Base-by-base conservation (phyloP, 805 yeast genomes). In the Schwanniomyces polymorphus region DNA sequence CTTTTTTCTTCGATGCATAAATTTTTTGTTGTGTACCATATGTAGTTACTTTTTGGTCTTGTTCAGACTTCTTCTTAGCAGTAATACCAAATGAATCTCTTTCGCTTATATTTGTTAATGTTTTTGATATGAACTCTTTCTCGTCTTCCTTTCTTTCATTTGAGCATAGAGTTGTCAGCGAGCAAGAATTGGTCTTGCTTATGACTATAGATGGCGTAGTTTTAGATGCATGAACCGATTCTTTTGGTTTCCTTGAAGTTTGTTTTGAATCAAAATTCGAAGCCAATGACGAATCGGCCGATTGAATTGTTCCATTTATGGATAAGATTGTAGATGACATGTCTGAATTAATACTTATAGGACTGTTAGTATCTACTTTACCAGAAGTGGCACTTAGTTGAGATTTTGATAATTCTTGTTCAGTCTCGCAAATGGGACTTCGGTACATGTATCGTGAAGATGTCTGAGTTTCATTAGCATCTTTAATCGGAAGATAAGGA, bases 301-400 rank as follows among this genome's bases (percentile, higher is more conserved):
- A 62, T 29, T 58, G 67, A 11, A 59, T 51, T 1, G 70, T 63
- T 9, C 63, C 65, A 43, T 48, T 60, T 17, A 60, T 55, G 2
- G 69, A 65, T 21, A 63, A 53, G 12, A 63, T 57, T 17, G 67
- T 58, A 5, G 68, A 60, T n/a, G 66, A 60, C 5, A 58, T 49
- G 31, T 59, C 68, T 1, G 69, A 64, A 16, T 53, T 52, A 7
- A 60, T 52, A 39, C 67, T 63, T 5, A 60, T 50, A 2, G 70
- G 70, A 42, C 68, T 64, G 34, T 58, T 59, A 8, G 58, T 46
- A 16, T 43, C 45, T 28, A 43, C 38, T 38, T 43, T 46, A 31
- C 27, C n/a, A 37, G 33, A 26, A 10, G 9, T n/a, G 10, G 27
- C 17, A 27, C 21, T 26, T 21, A 26, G 14, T 5, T 35, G 42